Evolutionary conservation across 495 filamentous ascomycete genomes (phyloP).

Genomic region (Penicillium psychrofluorescens): DNA sequence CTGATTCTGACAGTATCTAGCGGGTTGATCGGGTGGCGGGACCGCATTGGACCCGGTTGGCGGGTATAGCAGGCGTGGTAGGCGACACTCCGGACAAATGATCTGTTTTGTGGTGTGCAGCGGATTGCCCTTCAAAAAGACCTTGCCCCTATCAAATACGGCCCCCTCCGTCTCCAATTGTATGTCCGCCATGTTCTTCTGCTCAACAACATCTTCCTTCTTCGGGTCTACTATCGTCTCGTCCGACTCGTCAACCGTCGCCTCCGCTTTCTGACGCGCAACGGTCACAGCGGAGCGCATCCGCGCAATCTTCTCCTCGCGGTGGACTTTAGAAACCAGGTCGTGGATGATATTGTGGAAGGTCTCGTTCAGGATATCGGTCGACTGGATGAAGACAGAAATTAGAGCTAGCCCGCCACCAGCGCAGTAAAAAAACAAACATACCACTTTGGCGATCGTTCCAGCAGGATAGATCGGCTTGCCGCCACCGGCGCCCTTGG

Average conservation of each 20-base stretch:
- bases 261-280: constrained; percentile 59
- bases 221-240: constrained; percentile 26
- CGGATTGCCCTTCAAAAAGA: constrained; percentile 68
- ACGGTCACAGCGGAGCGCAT: constrained; percentile 66
- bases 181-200: constrained; percentile 32
- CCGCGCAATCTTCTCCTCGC: constrained; percentile 66
- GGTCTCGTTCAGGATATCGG: constrained; percentile 56
- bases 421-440: constrained; percentile 3
- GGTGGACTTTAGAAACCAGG: constrained; percentile 61
- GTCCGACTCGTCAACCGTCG: constrained; percentile 32
- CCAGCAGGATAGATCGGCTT: constrained; percentile 30
- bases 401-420: constrained; percentile 2
- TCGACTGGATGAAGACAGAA: constrained; percentile 20
- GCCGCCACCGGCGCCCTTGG: constrained; percentile 21
- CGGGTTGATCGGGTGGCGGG: constrained; percentile 50
- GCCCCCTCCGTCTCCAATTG: constrained; percentile 63
- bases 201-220: constrained; percentile 30
- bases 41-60: constrained; percentile 52
- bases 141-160: constrained; percentile 63
- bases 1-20: constrained; percentile 68
- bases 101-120: constrained; percentile 66
- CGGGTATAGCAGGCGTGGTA: constrained; percentile 57
- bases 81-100: constrained; percentile 56
- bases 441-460: constrained; percentile 41
- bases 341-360: constrained; percentile 70